Evolutionary conservation across 179 eudicot species (phyloP), one percentile per base, ranked within the genome.

Genomic region (Nepenthes alata): DNA sequence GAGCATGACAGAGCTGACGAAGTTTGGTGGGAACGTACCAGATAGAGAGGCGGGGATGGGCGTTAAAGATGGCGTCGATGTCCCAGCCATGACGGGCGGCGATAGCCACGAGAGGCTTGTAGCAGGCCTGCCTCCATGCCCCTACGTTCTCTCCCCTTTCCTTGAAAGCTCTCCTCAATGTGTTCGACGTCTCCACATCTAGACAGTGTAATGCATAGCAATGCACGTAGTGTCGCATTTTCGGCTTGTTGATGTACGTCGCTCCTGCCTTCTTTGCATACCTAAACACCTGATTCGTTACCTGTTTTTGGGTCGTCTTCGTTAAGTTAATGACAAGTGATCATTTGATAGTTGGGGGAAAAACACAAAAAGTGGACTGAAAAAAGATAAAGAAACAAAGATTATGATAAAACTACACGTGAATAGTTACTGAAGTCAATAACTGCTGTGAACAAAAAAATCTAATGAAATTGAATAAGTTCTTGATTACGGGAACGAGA

Each of bases 1-100:
- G 88, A 0, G 93, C 84, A n/a, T 93, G 95, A 64, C 98, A 93
- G 49, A 89, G 96, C 73, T 86, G 96, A 37, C 96, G 89, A 57
- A 93, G 93, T 67, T 85, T 89, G 72, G 98, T 93, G 64, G 98
- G 96, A 2, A 93, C 96, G 7, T 93, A 88, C 96, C 98, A 93
- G 0, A 93, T 78, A n/a, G 86, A 64, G 49, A 89, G 95, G 0
- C 96, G 81, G 0, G 98, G 95, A 67, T 93, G 96, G 0, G 90
- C 70, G 39, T 69, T 89, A 70, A 93, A 93, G 52, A 93, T 85
- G 55, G 95, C 86, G 16, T 93, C 98, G 6, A 93, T 86, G 65
- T 93, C 98, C 96, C 96, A 93, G 0, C 88, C 98, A 38, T 86
- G 95, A 1, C 82, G 74, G 0, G 90, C 69, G 0, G 96, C 95